These are phyloP conservation scores for Tulasnella sp. DNA, from an alignment of 768 basidiomycete genomes.

Conservation along the genomic window DNA sequence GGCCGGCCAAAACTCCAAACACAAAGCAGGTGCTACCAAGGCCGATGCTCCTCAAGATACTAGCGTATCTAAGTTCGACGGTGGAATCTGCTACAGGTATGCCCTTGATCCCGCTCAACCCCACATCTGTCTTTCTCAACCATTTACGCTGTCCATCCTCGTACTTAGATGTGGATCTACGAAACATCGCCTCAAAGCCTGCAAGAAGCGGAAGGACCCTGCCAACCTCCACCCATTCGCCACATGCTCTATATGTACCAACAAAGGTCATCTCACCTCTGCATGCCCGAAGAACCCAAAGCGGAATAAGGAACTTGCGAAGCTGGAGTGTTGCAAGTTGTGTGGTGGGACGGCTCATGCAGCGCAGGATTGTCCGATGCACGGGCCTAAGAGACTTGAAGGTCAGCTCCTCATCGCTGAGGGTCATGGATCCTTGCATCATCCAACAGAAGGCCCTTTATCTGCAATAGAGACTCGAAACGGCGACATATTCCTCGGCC, in stretches of 20 bases:
- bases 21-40: too few species aligned
- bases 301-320: slow-evolving; percentile 73
- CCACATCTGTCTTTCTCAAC: too few species aligned
- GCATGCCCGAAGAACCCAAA: slow-evolving; percentile 67
- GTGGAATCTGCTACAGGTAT: slow-evolving; percentile 56
- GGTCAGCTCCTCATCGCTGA: neutral
- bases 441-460: too few species aligned
- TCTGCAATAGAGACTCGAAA: neutral
- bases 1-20: too few species aligned
- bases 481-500: slow-evolving; percentile 6
- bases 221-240: slow-evolving; percentile 71
- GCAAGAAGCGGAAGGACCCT: slow-evolving; percentile 52
- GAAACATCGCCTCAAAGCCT: slow-evolving; percentile 66
- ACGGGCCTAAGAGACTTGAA: slow-evolving; percentile 21
- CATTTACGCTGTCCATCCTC: neutral
- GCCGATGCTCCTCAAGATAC: too few species aligned
- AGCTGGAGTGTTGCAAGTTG: slow-evolving; percentile 83
- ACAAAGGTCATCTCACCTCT: slow-evolving; percentile 75
- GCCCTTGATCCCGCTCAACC: slow-evolving; percentile 18
- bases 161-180: slow-evolving; percentile 63
- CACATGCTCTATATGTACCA: slow-evolving; percentile 82
- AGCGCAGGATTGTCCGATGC: slow-evolving; percentile 66
- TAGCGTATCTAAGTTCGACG: too few species aligned
- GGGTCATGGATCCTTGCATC: too few species aligned
- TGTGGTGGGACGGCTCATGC: slow-evolving; percentile 79